Percentiles rank a stretch among this genome's conserved stretches.
phyloP scores from a whole-genome alignment of 1,284 basidiomycete species.

The Papiliotrema nemorosa region DNA sequence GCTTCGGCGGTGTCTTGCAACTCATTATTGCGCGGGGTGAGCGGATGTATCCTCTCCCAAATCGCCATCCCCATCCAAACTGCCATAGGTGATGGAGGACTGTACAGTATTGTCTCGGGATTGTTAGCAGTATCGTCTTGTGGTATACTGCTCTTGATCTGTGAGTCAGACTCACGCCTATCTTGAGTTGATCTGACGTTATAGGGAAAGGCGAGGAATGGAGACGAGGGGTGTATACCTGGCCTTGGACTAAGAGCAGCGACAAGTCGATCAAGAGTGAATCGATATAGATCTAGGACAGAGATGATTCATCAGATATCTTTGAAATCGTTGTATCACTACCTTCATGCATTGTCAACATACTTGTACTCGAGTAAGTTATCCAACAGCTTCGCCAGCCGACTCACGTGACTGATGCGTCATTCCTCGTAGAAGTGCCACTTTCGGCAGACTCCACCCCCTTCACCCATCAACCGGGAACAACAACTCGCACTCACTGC shows the following conservation, averaged over 20 bases:
- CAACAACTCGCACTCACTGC: too few species aligned
- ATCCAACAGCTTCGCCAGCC: too few species aligned
- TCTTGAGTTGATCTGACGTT: constrained; percentile 3
- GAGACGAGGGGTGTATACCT: constrained; percentile 15
- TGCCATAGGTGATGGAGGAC: constrained; percentile 64
- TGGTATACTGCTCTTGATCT: constrained; percentile 26
- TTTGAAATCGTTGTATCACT: too few species aligned
- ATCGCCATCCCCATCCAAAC: constrained; percentile 48
- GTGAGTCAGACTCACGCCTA: constrained; percentile 12
- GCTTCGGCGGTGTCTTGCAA: constrained; percentile 41
- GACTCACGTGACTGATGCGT: too few species aligned
- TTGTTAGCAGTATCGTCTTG: constrained; percentile 54
- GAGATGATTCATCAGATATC: too few species aligned
- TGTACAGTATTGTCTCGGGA: constrained; percentile 69
- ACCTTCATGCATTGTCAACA: too few species aligned
- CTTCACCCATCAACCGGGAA: not conserved
- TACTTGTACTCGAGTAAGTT: too few species aligned
- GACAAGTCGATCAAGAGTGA: too few species aligned
- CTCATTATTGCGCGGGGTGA: constrained; percentile 40
- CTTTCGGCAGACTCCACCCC: not conserved
- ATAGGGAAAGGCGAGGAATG: constrained; percentile 25
- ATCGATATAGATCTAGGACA: too few species aligned
- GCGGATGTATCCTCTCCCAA: constrained; percentile 45
- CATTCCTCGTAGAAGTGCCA: constrained; percentile 3
- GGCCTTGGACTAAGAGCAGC: constrained; percentile 12